Percentiles rank a stretch among this genome's conserved stretches.
Conservation (phyloP, 768 basidiomycete species). For the Exidia glandulosa region DNA sequence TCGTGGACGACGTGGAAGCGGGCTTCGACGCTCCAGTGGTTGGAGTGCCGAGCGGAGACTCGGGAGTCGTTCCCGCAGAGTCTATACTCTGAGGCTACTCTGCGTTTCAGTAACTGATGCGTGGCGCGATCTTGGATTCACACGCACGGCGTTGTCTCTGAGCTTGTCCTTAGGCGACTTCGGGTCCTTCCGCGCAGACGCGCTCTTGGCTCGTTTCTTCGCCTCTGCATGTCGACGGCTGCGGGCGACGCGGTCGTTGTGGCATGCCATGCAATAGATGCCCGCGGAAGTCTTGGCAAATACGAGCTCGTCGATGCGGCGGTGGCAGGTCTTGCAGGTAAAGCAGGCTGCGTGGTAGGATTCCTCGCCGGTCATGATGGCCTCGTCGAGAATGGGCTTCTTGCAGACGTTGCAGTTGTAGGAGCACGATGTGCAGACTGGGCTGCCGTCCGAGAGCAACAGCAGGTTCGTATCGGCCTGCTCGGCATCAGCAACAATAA, state of each 20-base stretch:
- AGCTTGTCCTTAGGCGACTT: neutral
- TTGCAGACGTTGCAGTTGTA: conserved; percentile 94
- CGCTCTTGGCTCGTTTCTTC: conserved; percentile 35
- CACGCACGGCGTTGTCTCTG: conserved; percentile 4
- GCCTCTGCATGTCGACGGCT: conserved; percentile 87
- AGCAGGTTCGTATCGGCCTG: conserved; percentile 91
- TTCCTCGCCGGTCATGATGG: conserved; percentile 99
- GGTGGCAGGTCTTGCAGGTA: conserved; percentile 91
- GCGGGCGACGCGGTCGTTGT: conserved; percentile 92
- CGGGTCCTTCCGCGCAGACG: neutral
- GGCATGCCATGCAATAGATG: conserved; percentile 98
- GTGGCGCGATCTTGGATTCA: neutral
- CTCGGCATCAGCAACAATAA: neutral
- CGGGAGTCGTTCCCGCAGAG: neutral
- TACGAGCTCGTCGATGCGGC: conserved; percentile 93
- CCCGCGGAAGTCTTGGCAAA: conserved; percentile 98
- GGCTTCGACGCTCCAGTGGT: neutral
- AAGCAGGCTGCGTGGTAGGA: conserved; percentile 98
- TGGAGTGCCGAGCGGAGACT: neutral
- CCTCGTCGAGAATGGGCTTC: conserved; percentile 92
- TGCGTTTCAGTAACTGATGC: neutral
- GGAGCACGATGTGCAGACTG: conserved; percentile 87
- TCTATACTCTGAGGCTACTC: neutral
- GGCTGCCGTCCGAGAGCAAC: conserved; percentile 92
- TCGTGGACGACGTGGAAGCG: neutral